Evolutionary conservation across 495 filamentous ascomycete species (phyloP).

Genomic region (Hyphodiscus hymeniophilus): DNA sequence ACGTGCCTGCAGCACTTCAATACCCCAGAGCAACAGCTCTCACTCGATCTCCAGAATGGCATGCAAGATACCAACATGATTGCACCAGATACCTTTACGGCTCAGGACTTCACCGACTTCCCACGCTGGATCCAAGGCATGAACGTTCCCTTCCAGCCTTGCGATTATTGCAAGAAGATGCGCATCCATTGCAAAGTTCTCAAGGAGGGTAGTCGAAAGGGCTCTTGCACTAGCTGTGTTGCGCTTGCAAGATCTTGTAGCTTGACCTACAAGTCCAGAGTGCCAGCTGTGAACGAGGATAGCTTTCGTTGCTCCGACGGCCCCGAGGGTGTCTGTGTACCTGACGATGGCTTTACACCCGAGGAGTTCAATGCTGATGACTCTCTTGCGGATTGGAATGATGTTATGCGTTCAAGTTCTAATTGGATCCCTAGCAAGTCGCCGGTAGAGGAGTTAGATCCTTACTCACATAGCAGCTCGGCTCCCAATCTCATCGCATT

Average conservation of each 20-base stretch:
- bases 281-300: conserved; percentile 19
- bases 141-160: conserved; percentile 42
- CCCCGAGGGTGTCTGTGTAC: no score
- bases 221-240: conserved; percentile 70
- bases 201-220: conserved; percentile 56
- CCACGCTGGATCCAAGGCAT: conserved; percentile 32
- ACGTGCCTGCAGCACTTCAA: conserved; percentile 23
- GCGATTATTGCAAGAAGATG: conserved; percentile 61
- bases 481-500: conserved; percentile 4
- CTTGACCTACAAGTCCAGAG: conserved; percentile 38
- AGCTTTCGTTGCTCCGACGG: not conserved
- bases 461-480: conserved; percentile 4
- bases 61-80: conserved; percentile 20
- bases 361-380: conserved; percentile 33
- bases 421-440: not conserved
- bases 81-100: conserved; percentile 21
- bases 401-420: not conserved
- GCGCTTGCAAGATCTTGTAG: conserved; percentile 53
- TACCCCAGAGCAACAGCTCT: conserved; percentile 24
- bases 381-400: not conserved
- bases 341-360: not conserved
- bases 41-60: not conserved
- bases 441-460: not conserved
- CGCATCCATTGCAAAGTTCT: conserved; percentile 70
- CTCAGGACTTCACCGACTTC: conserved; percentile 25